Evolutionary conservation across 2,329 filamentous ascomycete species (phyloP).

Genomic region (Sclerotinia subarctica): DNA sequence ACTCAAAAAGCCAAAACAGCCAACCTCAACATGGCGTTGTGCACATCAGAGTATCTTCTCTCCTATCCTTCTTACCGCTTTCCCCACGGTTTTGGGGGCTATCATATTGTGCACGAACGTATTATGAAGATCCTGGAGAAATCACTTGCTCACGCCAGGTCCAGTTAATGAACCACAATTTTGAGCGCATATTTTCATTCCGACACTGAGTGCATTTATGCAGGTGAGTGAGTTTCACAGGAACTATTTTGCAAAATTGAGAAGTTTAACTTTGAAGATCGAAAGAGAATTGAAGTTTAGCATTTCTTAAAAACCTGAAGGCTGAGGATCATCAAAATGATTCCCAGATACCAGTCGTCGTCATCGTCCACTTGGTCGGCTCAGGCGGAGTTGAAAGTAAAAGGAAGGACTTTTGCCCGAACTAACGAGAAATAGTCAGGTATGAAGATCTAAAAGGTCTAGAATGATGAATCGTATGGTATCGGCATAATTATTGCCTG

Average conservation of each 20-base stretch:
- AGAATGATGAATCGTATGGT: background rate
- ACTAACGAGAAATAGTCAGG: background rate
- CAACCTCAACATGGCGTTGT: slow-evolving; percentile 4
- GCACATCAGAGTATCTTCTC: slow-evolving; percentile 1
- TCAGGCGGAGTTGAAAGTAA: background rate
- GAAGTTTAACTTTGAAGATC: background rate
- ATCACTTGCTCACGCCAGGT: slow-evolving; percentile 15
- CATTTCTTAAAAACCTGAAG: background rate
- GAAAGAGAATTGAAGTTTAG: background rate
- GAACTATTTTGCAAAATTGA: background rate
- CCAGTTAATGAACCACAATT: background rate
- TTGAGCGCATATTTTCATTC: background rate
- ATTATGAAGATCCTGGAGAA: slow-evolving; percentile 2
- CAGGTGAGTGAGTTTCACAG: slow-evolving; percentile 6
- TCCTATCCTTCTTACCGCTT: background rate
- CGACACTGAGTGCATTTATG: slow-evolving; percentile 4
- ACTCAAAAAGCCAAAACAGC: background rate
- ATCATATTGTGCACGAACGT: background rate
- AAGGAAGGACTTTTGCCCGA: background rate
- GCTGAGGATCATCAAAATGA: background rate
- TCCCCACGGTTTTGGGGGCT: background rate
- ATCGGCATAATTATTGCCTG: background rate
- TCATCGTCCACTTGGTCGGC: background rate
- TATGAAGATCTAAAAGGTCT: slow-evolving; percentile 9
- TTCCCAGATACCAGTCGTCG: background rate